phyloP scores from a whole-genome alignment of 2,329 filamentous ascomycete species.

The Aureobasidium sp. region DNA sequence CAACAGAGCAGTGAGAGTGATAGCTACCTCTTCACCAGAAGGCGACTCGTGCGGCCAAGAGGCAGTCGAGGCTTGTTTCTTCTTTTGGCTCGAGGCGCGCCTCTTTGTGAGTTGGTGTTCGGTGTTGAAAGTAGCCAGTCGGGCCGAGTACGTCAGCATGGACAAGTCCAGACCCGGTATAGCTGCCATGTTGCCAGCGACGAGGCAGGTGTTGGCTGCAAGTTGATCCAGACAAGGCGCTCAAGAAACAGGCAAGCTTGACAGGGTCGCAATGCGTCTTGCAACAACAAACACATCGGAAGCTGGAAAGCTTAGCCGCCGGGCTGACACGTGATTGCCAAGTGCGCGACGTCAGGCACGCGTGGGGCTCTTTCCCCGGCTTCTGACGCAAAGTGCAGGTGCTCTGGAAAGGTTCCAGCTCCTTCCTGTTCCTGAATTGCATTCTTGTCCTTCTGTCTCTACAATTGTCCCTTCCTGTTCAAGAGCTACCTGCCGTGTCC shows the following conservation, averaged over 20 bases:
- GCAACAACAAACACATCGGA: constrained; percentile 1
- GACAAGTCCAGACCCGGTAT: constrained; percentile 6
- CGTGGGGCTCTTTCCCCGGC: constrained; percentile 6
- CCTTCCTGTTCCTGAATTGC: not conserved
- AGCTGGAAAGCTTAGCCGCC: not conserved
- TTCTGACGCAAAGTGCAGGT: constrained; percentile 6
- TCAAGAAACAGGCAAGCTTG: not conserved
- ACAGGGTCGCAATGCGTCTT: not conserved
- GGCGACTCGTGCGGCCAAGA: constrained; percentile 72
- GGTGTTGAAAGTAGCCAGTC: constrained; percentile 70
- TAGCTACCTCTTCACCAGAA: constrained; percentile 53
- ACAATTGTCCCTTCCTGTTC: not conserved
- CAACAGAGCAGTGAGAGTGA: constrained; percentile 2
- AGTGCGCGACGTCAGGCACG: not conserved
- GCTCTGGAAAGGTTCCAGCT: not conserved
- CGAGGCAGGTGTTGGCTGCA: not conserved
- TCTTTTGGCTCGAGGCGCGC: constrained; percentile 56
- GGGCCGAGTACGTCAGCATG: not conserved
- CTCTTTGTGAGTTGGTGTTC: constrained; percentile 58
- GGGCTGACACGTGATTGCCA: not conserved
- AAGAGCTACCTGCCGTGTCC: no score
- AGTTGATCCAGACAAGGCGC: not conserved
- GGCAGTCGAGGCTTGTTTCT: constrained; percentile 46
- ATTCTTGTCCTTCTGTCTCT: not conserved
- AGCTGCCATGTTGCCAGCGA: constrained; percentile 2